A percentile compares a stretch with the other conserved stretches of the same genome.
These are phyloP conservation scores for Prototheca cutis DNA, from an alignment of 163 green algal species.

Conservation along the genomic window DNA sequence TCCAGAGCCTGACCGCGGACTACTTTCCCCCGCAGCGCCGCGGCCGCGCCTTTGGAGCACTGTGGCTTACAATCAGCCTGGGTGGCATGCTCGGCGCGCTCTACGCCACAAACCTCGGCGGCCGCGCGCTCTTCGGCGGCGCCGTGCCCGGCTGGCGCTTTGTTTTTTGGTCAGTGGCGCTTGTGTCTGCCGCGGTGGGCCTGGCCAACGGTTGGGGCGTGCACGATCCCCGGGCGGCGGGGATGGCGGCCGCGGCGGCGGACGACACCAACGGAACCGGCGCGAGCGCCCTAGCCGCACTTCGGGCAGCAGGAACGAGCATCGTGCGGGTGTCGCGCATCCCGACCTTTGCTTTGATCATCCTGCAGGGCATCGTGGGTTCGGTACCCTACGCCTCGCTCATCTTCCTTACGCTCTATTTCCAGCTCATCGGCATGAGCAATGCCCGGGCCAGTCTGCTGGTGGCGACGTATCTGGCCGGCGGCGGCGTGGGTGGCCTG, in stretches of 20 bases:
- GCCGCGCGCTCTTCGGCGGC: slow-evolving; percentile 8
- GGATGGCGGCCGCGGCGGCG: not conserved
- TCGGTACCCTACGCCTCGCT: slow-evolving; percentile 42
- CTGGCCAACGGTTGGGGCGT: slow-evolving; percentile 27
- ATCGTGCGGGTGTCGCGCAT: slow-evolving; percentile 28
- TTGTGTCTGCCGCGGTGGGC: slow-evolving; percentile 19
- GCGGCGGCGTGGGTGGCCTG: slow-evolving; percentile 34
- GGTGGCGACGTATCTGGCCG: slow-evolving; percentile 29
- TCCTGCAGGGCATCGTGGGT: slow-evolving; percentile 49
- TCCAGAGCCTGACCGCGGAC: slow-evolving; percentile 52
- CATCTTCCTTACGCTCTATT: slow-evolving; percentile 54
- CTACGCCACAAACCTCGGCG: slow-evolving; percentile 44
- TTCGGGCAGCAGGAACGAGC: not conserved
- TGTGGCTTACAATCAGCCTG: slow-evolving; percentile 42
- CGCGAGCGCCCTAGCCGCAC: not conserved
- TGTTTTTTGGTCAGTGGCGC: slow-evolving; percentile 40
- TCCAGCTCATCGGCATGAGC: slow-evolving; percentile 48
- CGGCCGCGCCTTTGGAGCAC: slow-evolving; percentile 46
- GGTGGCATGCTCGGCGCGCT: slow-evolving; percentile 50
- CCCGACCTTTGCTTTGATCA: slow-evolving; percentile 56
- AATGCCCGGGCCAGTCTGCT: slow-evolving; percentile 29
- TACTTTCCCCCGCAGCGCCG: slow-evolving; percentile 26
- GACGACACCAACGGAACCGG: too few relatives aligned
- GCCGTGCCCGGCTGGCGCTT: slow-evolving; percentile 55
- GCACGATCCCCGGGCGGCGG: slow-evolving; percentile 6